Percentiles rank a stretch among this genome's conserved stretches.
These are phyloP conservation scores for Daldinia bambusicola DNA, from an alignment of 495 filamentous ascomycete species.

Conservation along the genomic window DNA sequence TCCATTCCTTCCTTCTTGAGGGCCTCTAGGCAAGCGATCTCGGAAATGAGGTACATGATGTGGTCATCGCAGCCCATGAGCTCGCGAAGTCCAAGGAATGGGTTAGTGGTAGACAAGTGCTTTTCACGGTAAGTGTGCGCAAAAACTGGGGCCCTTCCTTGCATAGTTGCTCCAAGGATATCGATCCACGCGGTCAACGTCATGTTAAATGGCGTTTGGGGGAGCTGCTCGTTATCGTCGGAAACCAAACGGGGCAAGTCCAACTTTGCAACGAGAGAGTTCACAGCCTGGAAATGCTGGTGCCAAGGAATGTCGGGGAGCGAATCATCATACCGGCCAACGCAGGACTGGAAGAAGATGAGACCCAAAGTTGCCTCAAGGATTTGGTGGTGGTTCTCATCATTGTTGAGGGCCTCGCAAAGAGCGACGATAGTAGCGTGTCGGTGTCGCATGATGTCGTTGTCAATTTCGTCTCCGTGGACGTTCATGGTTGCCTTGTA, in stretches of 20 bases:
- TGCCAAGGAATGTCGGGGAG: slow-evolving; percentile 97
- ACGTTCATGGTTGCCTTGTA: slow-evolving; percentile 78
- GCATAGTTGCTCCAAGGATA: slow-evolving; percentile 93
- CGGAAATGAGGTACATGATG: slow-evolving; percentile 97
- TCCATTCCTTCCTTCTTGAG: slow-evolving; percentile 85
- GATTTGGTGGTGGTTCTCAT: slow-evolving; percentile 85
- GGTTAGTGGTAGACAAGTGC: slow-evolving; percentile 75
- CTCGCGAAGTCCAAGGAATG: slow-evolving; percentile 79
- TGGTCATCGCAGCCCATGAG: slow-evolving; percentile 98
- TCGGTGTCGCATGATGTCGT: slow-evolving; percentile 93
- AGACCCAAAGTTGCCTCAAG: slow-evolving; percentile 94
- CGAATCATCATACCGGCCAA: slow-evolving; percentile 83
- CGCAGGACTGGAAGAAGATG: slow-evolving; percentile 97
- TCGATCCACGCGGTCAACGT: slow-evolving; percentile 95
- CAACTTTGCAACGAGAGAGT: slow-evolving; percentile 82
- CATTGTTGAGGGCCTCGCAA: slow-evolving; percentile 81
- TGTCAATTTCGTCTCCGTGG: slow-evolving; percentile 78
- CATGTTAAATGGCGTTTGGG: slow-evolving; percentile 92
- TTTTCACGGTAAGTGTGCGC: slow-evolving; percentile 93
- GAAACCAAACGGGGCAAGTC: slow-evolving; percentile 75
- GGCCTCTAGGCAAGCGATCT: slow-evolving; percentile 94
- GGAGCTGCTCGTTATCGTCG: slow-evolving; percentile 64
- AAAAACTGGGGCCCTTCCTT: slow-evolving; percentile 83
- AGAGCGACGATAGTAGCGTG: slow-evolving; percentile 87
- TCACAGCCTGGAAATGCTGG: slow-evolving; percentile 93